A percentile compares a stretch with the other conserved stretches of the same genome.
phyloP scores from a whole-genome alignment of 2,329 filamentous ascomycete species.

The Sarocladium oryzae region DNA sequence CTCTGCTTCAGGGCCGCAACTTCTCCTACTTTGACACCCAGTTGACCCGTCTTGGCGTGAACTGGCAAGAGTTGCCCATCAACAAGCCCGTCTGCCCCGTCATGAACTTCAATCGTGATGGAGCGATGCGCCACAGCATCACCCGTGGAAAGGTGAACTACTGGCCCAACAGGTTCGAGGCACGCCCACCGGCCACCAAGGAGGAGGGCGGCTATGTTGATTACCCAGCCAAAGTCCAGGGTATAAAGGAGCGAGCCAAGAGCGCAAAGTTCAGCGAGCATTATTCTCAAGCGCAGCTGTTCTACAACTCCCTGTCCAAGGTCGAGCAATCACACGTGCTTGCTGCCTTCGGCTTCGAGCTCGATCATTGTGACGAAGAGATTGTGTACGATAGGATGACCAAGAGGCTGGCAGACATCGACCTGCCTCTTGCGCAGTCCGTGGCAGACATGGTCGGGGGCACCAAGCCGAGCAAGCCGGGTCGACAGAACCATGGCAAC shows the following conservation, averaged over 20 bases:
- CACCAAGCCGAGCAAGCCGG: conserved; percentile 45
- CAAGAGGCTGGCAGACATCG: conserved; percentile 64
- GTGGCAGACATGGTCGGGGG: conserved; percentile 67
- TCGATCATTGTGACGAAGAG: conserved; percentile 77
- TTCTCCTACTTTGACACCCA: conserved; percentile 63
- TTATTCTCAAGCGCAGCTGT: conserved; percentile 70
- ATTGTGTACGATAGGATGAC: conserved; percentile 68
- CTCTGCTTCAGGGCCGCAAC: conserved; percentile 67
- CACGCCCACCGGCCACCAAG: conserved; percentile 59
- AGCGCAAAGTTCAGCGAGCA: conserved; percentile 73
- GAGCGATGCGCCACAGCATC: conserved; percentile 65
- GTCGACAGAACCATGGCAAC: conserved; percentile 56
- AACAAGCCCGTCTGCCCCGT: conserved; percentile 62
- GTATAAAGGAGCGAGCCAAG: conserved; percentile 63
- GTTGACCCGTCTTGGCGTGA: conserved; percentile 51
- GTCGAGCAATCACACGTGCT: conserved; percentile 65
- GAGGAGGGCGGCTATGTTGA: conserved; percentile 64
- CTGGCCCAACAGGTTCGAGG: conserved; percentile 53
- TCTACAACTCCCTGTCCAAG: conserved; percentile 66
- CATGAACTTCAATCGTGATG: conserved; percentile 72
- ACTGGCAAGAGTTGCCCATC: conserved; percentile 7
- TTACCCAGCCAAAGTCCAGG: conserved; percentile 54
- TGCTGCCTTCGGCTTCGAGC: conserved; percentile 68
- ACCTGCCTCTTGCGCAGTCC: conserved; percentile 59
- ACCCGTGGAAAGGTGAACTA: conserved; percentile 62